Base-by-base conservation (phyloP, 768 basidiomycete species). In the button mushroom (Agaricus bisporus) region DNA sequence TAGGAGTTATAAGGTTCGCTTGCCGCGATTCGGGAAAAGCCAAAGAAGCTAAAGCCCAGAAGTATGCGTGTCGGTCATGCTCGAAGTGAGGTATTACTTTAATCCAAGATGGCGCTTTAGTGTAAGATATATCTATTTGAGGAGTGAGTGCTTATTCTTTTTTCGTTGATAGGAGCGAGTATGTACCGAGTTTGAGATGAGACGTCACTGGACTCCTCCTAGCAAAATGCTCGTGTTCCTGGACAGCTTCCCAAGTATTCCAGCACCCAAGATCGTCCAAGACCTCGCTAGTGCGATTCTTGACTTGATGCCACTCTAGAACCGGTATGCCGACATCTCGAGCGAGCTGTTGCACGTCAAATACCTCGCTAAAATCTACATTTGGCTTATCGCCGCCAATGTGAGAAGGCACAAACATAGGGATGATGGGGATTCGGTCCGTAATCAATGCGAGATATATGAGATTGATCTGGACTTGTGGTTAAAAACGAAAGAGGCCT, bases 251-350 rank as follows among this genome's bases (percentile, higher is more conserved):
- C 78, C 78, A 81, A 2, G 69, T 62, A 58, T 75, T 77, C 79
- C 79, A 81, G 58, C 79, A 81, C n/a, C 79, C 79, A 17, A 81
- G 56, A n/a, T 76, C 74, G 35, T 81, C 78, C 8, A 72, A 17
- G 20, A 63, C 59, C 6, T 66, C 56, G 49, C 73, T 76, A 35
- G 64, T 67, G 12, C 63, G 61, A 52, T 78, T 68, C 62, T 86
- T 86, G 43, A 86, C 74, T 55, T 85, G 75, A 41, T 76, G 70
- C 83, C 83, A 86, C 65, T 86, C 83, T 4, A 85, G 61, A 11
- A 86, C 61, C 0, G 82, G 77, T 38, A 60, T 67, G 17, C 71
- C 68, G 20, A 84, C 61, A 11, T 63, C 61, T 48, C 70, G 63
- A 28, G 74, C 68, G 5, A 85, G 71, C 9, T 78, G 72, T 1